A percentile compares a stretch with the other conserved stretches of the same genome.
Conservation (phyloP, 2,329 filamentous ascomycete genomes). For the Xylaria digitata region DNA sequence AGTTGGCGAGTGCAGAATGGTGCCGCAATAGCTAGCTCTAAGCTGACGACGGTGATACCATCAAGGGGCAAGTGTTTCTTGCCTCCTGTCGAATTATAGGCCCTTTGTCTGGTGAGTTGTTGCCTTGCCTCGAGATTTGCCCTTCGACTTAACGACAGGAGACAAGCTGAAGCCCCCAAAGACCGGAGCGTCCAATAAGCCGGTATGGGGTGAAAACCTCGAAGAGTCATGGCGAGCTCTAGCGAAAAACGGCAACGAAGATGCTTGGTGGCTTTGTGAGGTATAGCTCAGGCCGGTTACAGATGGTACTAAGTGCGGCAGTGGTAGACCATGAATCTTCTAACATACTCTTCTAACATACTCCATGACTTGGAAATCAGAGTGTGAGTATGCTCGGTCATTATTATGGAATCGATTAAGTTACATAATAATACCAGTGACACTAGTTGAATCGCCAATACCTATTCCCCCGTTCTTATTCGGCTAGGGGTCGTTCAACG, state of each 20-base stretch:
- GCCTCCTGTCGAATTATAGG: constrained; percentile 1
- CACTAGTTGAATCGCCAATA: too few relatives aligned
- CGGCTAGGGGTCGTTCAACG: too few relatives aligned
- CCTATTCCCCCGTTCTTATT: too few relatives aligned
- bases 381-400: neutral
- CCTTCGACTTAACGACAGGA: neutral
- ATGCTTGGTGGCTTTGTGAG: neutral
- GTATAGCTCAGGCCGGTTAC: neutral
- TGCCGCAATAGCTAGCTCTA: constrained; percentile 66
- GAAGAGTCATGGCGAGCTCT: constrained; percentile 9
- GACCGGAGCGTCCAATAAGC: constrained; percentile 5
- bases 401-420: neutral
- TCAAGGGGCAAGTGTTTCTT: constrained; percentile 49
- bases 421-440: too few relatives aligned
- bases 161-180: neutral
- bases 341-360: neutral
- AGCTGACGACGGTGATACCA: constrained; percentile 62
- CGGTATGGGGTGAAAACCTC: neutral
- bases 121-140: neutral
- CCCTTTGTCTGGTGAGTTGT: constrained; percentile 7
- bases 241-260: neutral
- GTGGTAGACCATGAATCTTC: neutral
- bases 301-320: neutral
- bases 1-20: constrained; percentile 66
- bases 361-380: neutral